These are phyloP conservation scores for Exophiala phaeomuriformis DNA, from an alignment of 2,329 filamentous ascomycete species.

Conservation along the genomic window DNA sequence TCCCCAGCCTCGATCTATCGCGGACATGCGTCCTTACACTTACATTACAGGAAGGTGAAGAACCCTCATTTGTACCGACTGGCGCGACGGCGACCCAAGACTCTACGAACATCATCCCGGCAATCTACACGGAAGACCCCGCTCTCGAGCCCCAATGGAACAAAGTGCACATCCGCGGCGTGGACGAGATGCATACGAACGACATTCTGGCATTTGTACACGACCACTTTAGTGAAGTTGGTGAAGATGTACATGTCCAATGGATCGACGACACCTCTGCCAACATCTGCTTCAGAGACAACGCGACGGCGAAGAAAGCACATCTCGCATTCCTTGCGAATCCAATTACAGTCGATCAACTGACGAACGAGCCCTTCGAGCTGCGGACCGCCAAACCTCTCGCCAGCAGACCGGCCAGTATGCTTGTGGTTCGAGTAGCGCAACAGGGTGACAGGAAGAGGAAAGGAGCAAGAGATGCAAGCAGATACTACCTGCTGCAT, in stretches of 20 bases:
- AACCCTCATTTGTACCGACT: slow-evolving; percentile 25
- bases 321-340: slow-evolving; percentile 43
- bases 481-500: slow-evolving; percentile 86
- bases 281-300: slow-evolving; percentile 67
- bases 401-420: slow-evolving; percentile 59
- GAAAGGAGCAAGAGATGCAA: slow-evolving; percentile 67
- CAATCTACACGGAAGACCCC: slow-evolving; percentile 27
- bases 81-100: slow-evolving; percentile 9
- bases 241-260: slow-evolving; percentile 57
- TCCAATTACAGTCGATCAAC: slow-evolving; percentile 30
- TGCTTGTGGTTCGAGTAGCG: slow-evolving; percentile 66
- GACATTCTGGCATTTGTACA: slow-evolving; percentile 70
- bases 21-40: slow-evolving; percentile 9
- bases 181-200: slow-evolving; percentile 72
- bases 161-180: slow-evolving; percentile 76
- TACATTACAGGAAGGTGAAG: slow-evolving; percentile 27
- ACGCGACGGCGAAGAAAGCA: slow-evolving; percentile 48
- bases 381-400: slow-evolving; percentile 63
- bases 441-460: slow-evolving; percentile 72
- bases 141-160: slow-evolving; percentile 31
- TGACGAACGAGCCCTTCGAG: slow-evolving; percentile 53
- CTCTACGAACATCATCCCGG: slow-evolving; percentile 20
- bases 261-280: slow-evolving; percentile 94
- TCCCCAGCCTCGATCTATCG: not conserved
- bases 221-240: slow-evolving; percentile 54